Evolutionary conservation across 2,329 filamentous ascomycete species (phyloP), one percentile per base, ranked within the genome.

Genomic region (Cladosporium halotolerans): DNA sequence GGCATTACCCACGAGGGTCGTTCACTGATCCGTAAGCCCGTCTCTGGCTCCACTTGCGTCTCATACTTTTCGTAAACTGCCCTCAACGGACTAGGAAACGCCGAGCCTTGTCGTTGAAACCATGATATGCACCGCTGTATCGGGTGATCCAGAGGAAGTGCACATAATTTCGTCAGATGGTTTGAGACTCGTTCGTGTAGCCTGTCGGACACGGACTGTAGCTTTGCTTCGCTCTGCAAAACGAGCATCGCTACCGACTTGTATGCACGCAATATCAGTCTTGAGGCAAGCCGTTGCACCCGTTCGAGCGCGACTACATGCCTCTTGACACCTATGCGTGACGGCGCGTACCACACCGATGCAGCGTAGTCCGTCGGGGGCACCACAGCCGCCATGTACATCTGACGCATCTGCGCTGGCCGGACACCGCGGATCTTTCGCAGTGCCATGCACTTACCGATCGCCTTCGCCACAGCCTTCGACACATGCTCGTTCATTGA

Each of bases 91-190:
- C 45, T 39, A 6, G 33, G 45, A 9, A 48, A 47, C 45, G 45
- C 33, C 16, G 45, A 28, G 45, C 28, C 31, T 46, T 46, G 44
- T 4, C n/a, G n/a, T n/a, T n/a, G 33, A 10, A 47, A 47, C 14
- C 32, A 39, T 14, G 33, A 39, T 47, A 47, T 47, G 16, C 45
- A 47, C 14, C 45, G 32, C 32, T 47, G 33, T n/a, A 47, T n/a
- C 19, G 45, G 45, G n/a, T 48, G 45, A 4, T 48, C 45, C 34
- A 5, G 34, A 16, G 45, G 33, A 39, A 48, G 45, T 33, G 33
- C 34, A 9, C 45, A 48, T 16, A 48, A 19, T 33, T 40, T 48
- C 3, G 23, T 48, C 6, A 48, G 9, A 11, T 48, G 34, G 11
- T 41, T 33, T 18, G 36, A 49, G 1, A 40, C 46, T 0, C 34